Evolutionary conservation across 495 filamentous ascomycete genomes (phyloP).

Genomic region (Aspergillus asperescens): DNA sequence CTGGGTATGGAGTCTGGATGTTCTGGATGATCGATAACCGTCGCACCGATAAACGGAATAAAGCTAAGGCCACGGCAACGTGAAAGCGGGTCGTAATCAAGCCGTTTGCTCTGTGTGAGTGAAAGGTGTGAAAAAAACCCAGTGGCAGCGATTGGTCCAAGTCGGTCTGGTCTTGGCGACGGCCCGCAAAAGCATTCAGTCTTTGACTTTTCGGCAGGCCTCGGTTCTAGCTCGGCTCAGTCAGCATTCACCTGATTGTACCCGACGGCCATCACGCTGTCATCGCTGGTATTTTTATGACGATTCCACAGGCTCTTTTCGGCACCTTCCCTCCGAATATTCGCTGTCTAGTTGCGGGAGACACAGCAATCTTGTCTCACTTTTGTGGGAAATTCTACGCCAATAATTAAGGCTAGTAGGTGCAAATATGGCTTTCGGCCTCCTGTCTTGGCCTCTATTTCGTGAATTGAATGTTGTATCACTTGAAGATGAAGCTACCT

Average conservation of each 20-base stretch:
- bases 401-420: background rate
- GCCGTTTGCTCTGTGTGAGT: slow-evolving; percentile 34
- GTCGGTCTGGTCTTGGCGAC: slow-evolving; percentile 36
- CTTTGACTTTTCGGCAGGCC: slow-evolving; percentile 57
- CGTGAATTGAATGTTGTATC: slow-evolving; percentile 1
- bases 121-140: slow-evolving; percentile 25
- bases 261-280: slow-evolving; percentile 17
- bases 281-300: slow-evolving; percentile 33
- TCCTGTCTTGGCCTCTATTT: background rate
- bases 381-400: background rate
- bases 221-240: slow-evolving; percentile 41
- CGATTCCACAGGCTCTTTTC: slow-evolving; percentile 35
- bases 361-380: slow-evolving; percentile 19
- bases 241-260: slow-evolving; percentile 19
- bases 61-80: slow-evolving; percentile 22
- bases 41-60: slow-evolving; percentile 44
- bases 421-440: background rate
- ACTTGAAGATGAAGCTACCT: background rate
- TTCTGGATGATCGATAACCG: slow-evolving; percentile 40
- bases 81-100: slow-evolving; percentile 29
- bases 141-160: slow-evolving; percentile 29
- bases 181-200: slow-evolving; percentile 44
- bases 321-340: slow-evolving; percentile 23
- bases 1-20: slow-evolving; percentile 18
- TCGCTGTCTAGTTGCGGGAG: slow-evolving; percentile 19